Evolutionary conservation across 2,329 filamentous ascomycete species (phyloP), one percentile per base, ranked within the genome.

Genomic region (Aureobasidium sp.): DNA sequence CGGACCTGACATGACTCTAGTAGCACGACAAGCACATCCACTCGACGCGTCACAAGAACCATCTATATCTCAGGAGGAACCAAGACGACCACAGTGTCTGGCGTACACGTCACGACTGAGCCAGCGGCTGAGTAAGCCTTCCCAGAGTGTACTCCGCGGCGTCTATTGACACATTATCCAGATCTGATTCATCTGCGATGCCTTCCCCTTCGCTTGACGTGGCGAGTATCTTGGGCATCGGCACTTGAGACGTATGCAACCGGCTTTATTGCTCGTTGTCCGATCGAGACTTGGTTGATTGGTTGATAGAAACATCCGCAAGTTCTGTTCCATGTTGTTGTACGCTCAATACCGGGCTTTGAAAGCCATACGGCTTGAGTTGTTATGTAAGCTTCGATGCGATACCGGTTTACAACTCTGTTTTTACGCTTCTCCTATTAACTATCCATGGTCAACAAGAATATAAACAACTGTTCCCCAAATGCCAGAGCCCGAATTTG

Each of bases 21-120:
- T 17, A 31, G 36, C n/a, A 39, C 62, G 17, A 65, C 62, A 2
- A 59, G 62, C n/a, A 65, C 64, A 9, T 63, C 58, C 5, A 65
- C 64, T 0, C 34, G 51, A 17, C 57, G n/a, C 5, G n/a, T 63
- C 5, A 65, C 64, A n/a, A 62, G 36, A 20, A 65, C 64, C 9
- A 41, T 65, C n/a, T 62, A 45, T 27, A 59, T 55, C 15, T 37
- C 51, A 4, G 55, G 57, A 1, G 55, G 62, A 1, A 63, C 62
- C 14, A 34, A 49, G 4, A 63, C 62, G 15, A 41, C 41, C 11
- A 62, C 60, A 1, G 27, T 52, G n/a, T 12, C 58, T 25, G 8
- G 9, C 11, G 6, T 29, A 5, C 27, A 47, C 1, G 17, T 12
- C 12, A 25, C 57, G 5, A n/a, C 45, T 11, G 34, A 37, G 7